Percentiles rank a stretch among this genome's conserved stretches.
These are phyloP conservation scores for Candida ulmi DNA, from an alignment of 805 yeast species.

Conservation along the genomic window DNA sequence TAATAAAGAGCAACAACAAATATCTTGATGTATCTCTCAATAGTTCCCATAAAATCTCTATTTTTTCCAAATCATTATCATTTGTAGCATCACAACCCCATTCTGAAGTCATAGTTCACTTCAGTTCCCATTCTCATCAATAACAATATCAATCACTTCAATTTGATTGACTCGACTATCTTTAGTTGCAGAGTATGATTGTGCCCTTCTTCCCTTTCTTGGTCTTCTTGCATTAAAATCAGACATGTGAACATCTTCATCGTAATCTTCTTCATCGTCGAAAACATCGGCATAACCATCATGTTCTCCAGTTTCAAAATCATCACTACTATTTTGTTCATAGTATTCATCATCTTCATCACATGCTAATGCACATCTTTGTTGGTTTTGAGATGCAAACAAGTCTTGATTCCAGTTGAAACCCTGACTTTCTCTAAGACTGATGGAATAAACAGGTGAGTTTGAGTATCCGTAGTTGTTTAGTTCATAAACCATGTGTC, in stretches of 20 bases:
- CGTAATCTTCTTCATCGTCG: conserved; percentile 1
- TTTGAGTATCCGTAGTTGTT: not conserved
- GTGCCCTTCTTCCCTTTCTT: conserved; percentile 13
- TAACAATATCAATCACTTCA: conserved; percentile 17
- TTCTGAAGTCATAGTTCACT: no score
- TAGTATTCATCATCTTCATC: conserved; percentile 28
- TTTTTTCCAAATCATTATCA: no score
- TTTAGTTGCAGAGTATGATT: conserved; percentile 12
- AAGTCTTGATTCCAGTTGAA: conserved; percentile 73
- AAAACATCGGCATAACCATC: conserved; percentile 1
- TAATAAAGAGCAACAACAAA: no score
- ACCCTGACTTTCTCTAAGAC: conserved; percentile 63
- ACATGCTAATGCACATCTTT: conserved; percentile 35
- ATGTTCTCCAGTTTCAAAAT: not conserved
- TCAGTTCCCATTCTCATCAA: conserved; percentile 15
- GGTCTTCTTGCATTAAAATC: not conserved
- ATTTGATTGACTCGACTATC: conserved; percentile 14
- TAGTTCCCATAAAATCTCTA: no score
- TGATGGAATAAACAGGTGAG: conserved; percentile 33
- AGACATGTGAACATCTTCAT: not conserved
- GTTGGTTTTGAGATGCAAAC: conserved; percentile 69
- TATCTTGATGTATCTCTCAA: no score
- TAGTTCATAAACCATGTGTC: conserved; percentile 46
- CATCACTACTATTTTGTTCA: conserved; percentile 1
- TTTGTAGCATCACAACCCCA: no score